A percentile compares a stretch with the other conserved stretches of the same genome.
Conservation (phyloP, 495 filamentous ascomycete genomes). For the Xylaria palmicola region DNA sequence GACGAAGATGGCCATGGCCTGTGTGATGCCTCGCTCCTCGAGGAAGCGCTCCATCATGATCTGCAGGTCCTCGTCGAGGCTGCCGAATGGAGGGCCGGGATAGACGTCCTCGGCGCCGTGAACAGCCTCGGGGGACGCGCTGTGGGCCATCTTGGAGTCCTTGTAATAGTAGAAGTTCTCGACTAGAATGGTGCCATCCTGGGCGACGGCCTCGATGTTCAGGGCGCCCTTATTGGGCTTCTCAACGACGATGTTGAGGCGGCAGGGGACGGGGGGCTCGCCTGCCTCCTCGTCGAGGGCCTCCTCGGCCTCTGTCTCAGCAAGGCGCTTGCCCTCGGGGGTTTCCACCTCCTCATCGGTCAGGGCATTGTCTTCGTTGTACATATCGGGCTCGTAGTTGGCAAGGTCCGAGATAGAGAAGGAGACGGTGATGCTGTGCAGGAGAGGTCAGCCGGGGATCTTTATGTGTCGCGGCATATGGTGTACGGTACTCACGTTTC, state of each 20-base stretch:
- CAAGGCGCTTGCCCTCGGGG: conserved; percentile 41
- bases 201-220: conserved; percentile 79
- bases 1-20: conserved; percentile 81
- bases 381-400: conserved; percentile 55
- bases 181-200: conserved; percentile 84
- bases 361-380: conserved; percentile 51
- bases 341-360: conserved; percentile 64
- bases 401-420: conserved; percentile 94
- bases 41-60: conserved; percentile 88
- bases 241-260: conserved; percentile 84
- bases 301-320: conserved; percentile 48
- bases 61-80: conserved; percentile 94
- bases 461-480: not conserved
- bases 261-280: conserved; percentile 70
- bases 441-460: conserved; percentile 14
- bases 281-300: conserved; percentile 42
- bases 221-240: conserved; percentile 78
- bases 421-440: conserved; percentile 76
- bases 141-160: conserved; percentile 66
- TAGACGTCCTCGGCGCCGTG: conserved; percentile 70
- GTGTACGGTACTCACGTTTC: conserved; percentile 66
- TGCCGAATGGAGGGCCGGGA: conserved; percentile 88
- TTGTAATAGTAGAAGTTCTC: conserved; percentile 89
- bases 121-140: conserved; percentile 42
- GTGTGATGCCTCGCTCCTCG: conserved; percentile 89